Conservation (phyloP, 345 rosid species). For the Sisymbrium altissimum region DNA sequence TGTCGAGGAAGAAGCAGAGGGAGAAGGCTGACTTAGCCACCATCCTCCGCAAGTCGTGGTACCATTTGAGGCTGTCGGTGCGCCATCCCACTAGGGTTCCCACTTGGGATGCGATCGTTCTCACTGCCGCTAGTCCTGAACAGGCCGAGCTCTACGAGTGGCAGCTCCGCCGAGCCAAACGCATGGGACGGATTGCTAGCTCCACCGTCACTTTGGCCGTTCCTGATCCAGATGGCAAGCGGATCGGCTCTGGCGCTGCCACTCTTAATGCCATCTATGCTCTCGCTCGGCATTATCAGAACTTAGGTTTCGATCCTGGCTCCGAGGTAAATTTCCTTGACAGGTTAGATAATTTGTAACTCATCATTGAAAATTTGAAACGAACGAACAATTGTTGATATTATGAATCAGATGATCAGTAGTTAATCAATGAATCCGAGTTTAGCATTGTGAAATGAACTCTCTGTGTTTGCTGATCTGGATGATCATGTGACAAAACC, state of each 20-base stretch:
- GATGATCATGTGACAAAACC: background rate
- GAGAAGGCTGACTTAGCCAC: conserved; percentile 59
- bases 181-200: conserved; percentile 73
- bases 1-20: conserved; percentile 42
- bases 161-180: conserved; percentile 86
- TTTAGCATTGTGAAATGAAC: background rate
- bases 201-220: conserved; percentile 84
- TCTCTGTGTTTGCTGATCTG: background rate
- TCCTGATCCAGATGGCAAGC: conserved; percentile 85
- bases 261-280: conserved; percentile 85
- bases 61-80: conserved; percentile 81
- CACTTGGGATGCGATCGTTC: conserved; percentile 95
- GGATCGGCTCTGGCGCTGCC: conserved; percentile 97
- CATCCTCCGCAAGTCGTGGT: conserved; percentile 84
- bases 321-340: conserved; percentile 34
- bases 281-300: conserved; percentile 53
- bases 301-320: conserved; percentile 30
- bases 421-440: background rate
- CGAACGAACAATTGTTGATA: too few species aligned
- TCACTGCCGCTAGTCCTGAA: conserved; percentile 97
- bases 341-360: background rate
- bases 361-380: background rate
- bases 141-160: conserved; percentile 87
- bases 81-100: conserved; percentile 86
- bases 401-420: background rate